These are phyloP conservation scores for Murraya paniculata DNA, from an alignment of 345 rosid genomes.

Conservation along the genomic window DNA sequence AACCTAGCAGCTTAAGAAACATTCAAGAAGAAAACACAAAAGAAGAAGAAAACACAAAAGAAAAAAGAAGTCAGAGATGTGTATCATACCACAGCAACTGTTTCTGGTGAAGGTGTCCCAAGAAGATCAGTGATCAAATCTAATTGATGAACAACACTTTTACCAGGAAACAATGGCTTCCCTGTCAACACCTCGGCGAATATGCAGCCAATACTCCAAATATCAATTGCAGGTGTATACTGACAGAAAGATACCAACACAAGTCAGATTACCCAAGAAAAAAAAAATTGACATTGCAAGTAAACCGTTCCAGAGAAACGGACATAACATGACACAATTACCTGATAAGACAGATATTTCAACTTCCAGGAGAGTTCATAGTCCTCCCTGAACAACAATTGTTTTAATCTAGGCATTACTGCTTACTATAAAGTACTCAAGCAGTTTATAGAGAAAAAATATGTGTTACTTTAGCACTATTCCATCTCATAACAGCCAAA, in stretches of 20 bases:
- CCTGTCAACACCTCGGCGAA: slow-evolving; percentile 95
- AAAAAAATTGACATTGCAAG: slow-evolving; percentile 16
- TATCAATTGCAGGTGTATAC: slow-evolving; percentile 99
- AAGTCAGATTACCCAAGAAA: slow-evolving; percentile 29
- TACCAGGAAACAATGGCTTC: slow-evolving; percentile 98
- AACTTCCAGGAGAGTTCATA: slow-evolving; percentile 99
- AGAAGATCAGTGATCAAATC: slow-evolving; percentile 96
- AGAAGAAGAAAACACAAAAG: not conserved
- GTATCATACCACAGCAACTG: slow-evolving; percentile 75
- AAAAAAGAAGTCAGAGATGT: slow-evolving; percentile 13
- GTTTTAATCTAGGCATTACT: slow-evolving; percentile 84
- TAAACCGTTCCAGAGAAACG: slow-evolving; percentile 27
- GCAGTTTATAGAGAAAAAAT: slow-evolving; percentile 35
- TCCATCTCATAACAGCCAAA: slow-evolving; percentile 7
- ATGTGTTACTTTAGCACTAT: slow-evolving; percentile 19
- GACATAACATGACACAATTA: slow-evolving; percentile 67
- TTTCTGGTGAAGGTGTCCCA: slow-evolving; percentile 85
- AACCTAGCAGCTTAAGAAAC: not conserved
- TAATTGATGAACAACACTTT: slow-evolving; percentile 93
- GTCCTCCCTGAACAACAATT: slow-evolving; percentile 99
- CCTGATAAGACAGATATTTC: slow-evolving; percentile 86
- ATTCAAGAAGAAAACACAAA: not conserved
- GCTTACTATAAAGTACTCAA: slow-evolving; percentile 51
- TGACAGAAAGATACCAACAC: slow-evolving; percentile 34
- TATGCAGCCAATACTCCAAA: slow-evolving; percentile 98